These are phyloP conservation scores for Saccharomycopsis sp. DNA, from an alignment of 805 yeast genomes.

Conservation along the genomic window DNA sequence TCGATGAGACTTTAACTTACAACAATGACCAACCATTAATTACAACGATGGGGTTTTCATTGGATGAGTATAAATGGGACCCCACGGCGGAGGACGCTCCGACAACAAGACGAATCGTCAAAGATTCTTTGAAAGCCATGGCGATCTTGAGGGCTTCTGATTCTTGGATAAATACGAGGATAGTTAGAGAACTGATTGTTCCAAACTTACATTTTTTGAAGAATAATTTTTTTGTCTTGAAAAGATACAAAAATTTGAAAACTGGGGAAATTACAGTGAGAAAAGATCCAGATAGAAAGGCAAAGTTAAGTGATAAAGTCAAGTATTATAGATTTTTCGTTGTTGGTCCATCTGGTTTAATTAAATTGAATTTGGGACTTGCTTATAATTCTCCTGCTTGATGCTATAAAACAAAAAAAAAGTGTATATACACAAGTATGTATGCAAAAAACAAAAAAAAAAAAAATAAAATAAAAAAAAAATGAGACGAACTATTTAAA, in stretches of 20 bases:
- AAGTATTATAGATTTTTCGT: conserved; percentile 8
- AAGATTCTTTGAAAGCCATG: conserved; percentile 21
- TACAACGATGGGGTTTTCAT: not conserved
- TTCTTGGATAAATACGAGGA: conserved; percentile 15
- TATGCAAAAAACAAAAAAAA: not conserved
- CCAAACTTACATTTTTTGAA: conserved; percentile 6
- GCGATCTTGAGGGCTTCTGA: conserved; percentile 14
- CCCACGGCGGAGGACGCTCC: conserved; percentile 11
- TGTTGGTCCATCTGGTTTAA: conserved; percentile 9
- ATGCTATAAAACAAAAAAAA: too few species aligned
- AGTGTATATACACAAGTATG: too few species aligned
- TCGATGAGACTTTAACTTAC: conserved; percentile 5
- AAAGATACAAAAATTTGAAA: not conserved
- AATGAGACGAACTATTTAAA: too few species aligned
- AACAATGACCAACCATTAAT: conserved; percentile 15
- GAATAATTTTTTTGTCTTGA: not conserved
- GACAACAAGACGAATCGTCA: conserved; percentile 16
- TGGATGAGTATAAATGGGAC: conserved; percentile 8
- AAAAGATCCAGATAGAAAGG: conserved; percentile 7
- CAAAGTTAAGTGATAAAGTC: conserved; percentile 1
- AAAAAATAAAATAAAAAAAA: not conserved
- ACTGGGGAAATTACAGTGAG: conserved; percentile 7
- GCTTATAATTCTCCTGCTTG: too few species aligned
- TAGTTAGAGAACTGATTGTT: conserved; percentile 4
- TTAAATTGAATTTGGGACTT: too few species aligned